These are phyloP conservation scores for Trichoderma arundinaceum DNA, from an alignment of 2,329 filamentous ascomycete species.

Conservation along the genomic window DNA sequence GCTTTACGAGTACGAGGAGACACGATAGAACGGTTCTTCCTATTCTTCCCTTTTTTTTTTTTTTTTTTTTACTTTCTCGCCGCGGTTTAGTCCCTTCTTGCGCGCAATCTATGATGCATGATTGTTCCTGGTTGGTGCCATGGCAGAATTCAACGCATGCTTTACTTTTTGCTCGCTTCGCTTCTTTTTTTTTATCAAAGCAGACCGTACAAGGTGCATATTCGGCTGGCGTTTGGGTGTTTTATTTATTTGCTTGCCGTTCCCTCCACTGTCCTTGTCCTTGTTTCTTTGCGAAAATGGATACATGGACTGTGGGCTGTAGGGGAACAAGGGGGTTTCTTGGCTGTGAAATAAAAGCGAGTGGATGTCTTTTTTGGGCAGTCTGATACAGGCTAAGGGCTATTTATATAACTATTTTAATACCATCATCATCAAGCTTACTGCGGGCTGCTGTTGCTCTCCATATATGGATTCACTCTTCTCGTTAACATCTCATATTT, in stretches of 20 bases:
- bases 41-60: neutral
- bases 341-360: conserved; percentile 23
- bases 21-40: neutral
- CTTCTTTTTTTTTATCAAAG: neutral
- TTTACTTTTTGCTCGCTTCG: neutral
- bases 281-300: neutral
- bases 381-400: neutral
- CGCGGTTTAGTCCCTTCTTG: neutral
- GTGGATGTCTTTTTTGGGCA: neutral
- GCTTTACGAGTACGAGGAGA: neutral
- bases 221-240: conserved; percentile 37
- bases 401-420: conserved; percentile 14
- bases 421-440: conserved; percentile 4
- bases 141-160: neutral
- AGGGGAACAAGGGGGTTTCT: neutral
- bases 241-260: neutral
- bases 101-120: neutral
- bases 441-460: conserved; percentile 1
- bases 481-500: neutral
- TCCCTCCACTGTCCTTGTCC: neutral
- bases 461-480: neutral
- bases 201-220: conserved; percentile 33
- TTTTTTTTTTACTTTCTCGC: neutral
- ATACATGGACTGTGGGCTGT: neutral
- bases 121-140: neutral